Evolutionary conservation across 169 alveolate species (phyloP).

Genomic region (Eimeria sp.): DNA sequence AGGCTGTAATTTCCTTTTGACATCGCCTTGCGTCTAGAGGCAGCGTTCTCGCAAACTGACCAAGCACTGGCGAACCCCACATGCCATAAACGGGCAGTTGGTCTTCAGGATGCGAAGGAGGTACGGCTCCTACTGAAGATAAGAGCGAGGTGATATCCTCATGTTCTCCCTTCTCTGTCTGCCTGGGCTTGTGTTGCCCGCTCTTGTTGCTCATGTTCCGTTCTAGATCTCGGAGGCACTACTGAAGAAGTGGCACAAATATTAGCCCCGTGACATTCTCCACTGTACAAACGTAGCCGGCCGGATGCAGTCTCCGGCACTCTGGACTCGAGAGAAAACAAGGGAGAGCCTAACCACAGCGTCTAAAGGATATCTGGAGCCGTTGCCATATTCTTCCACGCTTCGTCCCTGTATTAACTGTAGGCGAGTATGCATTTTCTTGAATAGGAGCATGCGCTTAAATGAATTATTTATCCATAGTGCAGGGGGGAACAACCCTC

Average conservation of each 20-base stretch:
- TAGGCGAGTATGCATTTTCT: neutral
- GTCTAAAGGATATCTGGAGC: too few species aligned
- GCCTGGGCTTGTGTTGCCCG: neutral
- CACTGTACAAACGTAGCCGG: neutral
- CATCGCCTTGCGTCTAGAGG: neutral
- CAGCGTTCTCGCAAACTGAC: constrained; percentile 6
- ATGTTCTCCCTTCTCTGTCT: neutral
- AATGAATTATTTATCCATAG: neutral
- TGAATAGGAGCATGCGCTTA: neutral
- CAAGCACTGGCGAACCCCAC: constrained; percentile 44
- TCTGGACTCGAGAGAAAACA: neutral
- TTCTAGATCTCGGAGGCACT: neutral
- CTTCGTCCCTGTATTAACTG: neutral
- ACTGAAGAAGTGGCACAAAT: neutral
- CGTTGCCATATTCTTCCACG: neutral
- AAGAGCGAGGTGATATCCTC: neutral
- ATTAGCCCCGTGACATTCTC: neutral
- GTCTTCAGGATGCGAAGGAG: neutral
- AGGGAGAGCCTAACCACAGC: neutral
- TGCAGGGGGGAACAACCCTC: neutral
- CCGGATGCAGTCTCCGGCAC: neutral
- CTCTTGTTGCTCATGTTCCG: neutral
- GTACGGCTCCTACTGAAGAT: neutral
- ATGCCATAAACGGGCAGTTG: neutral
- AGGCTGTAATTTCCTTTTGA: neutral